Base-by-base conservation (phyloP, 2,329 filamentous ascomycete genomes). In the Aciculosporium take region DNA sequence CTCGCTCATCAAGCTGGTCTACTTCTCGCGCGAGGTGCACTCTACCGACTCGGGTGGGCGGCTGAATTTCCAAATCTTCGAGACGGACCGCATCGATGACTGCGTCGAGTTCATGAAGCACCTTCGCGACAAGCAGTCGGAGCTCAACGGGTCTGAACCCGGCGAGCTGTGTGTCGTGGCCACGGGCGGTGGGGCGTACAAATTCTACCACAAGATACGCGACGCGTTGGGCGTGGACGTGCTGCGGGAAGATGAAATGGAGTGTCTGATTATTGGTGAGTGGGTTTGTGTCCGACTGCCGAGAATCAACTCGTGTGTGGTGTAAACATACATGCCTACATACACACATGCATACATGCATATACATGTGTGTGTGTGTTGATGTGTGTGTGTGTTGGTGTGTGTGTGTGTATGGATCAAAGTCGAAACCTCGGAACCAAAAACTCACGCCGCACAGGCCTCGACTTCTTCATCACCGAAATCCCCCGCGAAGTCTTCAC, bases 401-500 rank as follows among this genome's bases (percentile, higher is more conserved):
- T 35, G 17, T 8, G n/a, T 34, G 10, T 12, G 27, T 2, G 3
- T n/a, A 3, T 6, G 27, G 27, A 28, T 13, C 27, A n/a, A 28
- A 5, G 1, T 12, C 10, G 4, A 30, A n/a, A 30, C 38, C n/a
- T n/a, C n/a, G n/a, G 20, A 17, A 17, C n/a, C n/a, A 9, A 25
- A 12, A 18, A 39, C 38, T 20, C 8, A 15, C 10, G 4, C 20
- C 13, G 21, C 25, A 46, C 52, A 86, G 87, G 89, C 10, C 78
- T 98, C 33, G 91, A 98, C 59, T 98, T 96, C 66, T 96, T 98
- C 69, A 96, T 96, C 56, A 94, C 86, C 49, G 88, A 96, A 59
- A 96, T 98, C 45, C 91, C 91, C 17, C 79, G 83, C 51, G 91
- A 98, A 63, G 89, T 98, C 41, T 98, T 98, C 56, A 95, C 87